Base-by-base conservation (phyloP, 305 asterid species). In the Withania somnifera region DNA sequence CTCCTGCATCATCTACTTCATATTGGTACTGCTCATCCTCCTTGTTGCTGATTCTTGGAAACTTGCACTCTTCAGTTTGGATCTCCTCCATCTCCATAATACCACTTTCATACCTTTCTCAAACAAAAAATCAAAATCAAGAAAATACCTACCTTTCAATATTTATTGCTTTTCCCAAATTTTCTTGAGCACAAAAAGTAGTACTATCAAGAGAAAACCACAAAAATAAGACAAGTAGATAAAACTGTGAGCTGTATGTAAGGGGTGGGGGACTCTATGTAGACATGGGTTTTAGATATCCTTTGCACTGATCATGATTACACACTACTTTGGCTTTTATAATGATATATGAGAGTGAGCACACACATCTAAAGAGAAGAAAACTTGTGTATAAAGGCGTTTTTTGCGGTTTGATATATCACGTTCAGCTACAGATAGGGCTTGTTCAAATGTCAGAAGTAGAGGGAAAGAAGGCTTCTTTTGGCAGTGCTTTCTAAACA, bases 31-130 rank as follows among this genome's bases (percentile, higher is more conserved):
- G 73, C 45, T 15, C 45, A 63, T 63, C 91, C 88, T 71, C 87
- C 38, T 88, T 89, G 85, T 89, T 86, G 77, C 82, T 75, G 86
- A 85, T 86, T 78, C 91, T 86, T 5, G 90, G 90, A 83, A 89
- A 89, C 85, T 91, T 91, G 60, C 92, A 78, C 26, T 77, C 82
- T 36, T 61, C 82, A 80, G 79, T 51, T 88, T 86, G 93, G 86
- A 90, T 89, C 87, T 93, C 92, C 83, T 89, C 95, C 81, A 87
- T 86, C 89, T 91, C 98, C 98, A 91, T 92, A n/a, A n/a, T 42
- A 45, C 86, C 82, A 89, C 89, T 89, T 86, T 91, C 97, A 94
- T 91, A 87, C 94, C 98, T 88, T 85, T 36, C 83, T 40, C 51
- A 77, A 83, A 77, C 63, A 66, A 67, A 17, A n/a, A 7, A 11